A percentile compares a stretch with the other conserved stretches of the same genome.
Conservation (phyloP, 179 eudicot genomes). For the Pouteria campechiana region DNA sequence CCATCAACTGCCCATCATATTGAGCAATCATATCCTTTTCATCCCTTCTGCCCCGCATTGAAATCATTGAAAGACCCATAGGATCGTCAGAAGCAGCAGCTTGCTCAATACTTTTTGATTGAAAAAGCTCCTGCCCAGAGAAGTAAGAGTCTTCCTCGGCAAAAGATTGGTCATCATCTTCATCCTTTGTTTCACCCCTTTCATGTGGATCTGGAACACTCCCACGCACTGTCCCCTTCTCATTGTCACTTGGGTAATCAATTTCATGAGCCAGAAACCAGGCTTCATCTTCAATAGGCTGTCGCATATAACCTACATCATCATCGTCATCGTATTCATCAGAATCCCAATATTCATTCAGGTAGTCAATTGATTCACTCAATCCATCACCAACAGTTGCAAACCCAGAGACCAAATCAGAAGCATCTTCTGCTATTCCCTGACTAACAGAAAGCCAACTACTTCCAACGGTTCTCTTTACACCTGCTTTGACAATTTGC, state of each 20-base stretch:
- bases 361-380: conserved; percentile 11
- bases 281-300: conserved; percentile 10
- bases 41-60: neutral
- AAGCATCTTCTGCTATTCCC: conserved; percentile 9
- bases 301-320: conserved; percentile 13
- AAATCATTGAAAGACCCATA: conserved; percentile 3
- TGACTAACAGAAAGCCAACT: conserved; percentile 10
- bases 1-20: conserved; percentile 11
- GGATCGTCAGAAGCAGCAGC: conserved; percentile 5
- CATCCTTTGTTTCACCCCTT: conserved; percentile 1
- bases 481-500: conserved; percentile 6
- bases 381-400: conserved; percentile 11
- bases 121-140: conserved; percentile 2
- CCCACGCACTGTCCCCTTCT: conserved; percentile 4
- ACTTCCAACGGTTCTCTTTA: conserved; percentile 3
- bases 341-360: conserved; percentile 8
- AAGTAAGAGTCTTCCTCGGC: conserved; percentile 9
- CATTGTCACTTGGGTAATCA: conserved; percentile 11
- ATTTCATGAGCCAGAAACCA: conserved; percentile 14
- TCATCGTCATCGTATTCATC: conserved; percentile 13
- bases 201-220: conserved; percentile 6
- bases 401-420: conserved; percentile 13
- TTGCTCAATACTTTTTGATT: conserved; percentile 3
- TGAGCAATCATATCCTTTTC: conserved; percentile 5
- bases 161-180: conserved; percentile 7